These are phyloP conservation scores for Talaromyces proteolyticus DNA, from an alignment of 495 filamentous ascomycete species.

Conservation along the genomic window DNA sequence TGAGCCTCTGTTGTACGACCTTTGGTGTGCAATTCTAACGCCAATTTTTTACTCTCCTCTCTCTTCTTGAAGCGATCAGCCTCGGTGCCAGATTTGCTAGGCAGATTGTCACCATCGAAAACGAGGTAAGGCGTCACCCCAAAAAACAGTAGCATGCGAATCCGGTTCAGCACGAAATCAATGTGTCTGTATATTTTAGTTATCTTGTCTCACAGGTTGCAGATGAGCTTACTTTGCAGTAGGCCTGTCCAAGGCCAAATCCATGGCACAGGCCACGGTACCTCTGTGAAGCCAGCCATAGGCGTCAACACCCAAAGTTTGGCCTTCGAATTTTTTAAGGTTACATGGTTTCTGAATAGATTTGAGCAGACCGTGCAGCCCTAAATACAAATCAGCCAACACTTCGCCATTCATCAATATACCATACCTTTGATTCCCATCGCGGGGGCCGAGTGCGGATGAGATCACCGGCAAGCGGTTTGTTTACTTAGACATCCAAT, in stretches of 20 bases:
- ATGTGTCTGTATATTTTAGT: slow-evolving; percentile 58
- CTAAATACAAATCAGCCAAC: slow-evolving; percentile 32
- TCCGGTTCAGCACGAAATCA: slow-evolving; percentile 84
- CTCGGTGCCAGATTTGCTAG: slow-evolving; percentile 94
- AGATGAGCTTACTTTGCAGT: slow-evolving; percentile 64
- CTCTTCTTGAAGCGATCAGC: slow-evolving; percentile 60
- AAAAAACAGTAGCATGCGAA: slow-evolving; percentile 88
- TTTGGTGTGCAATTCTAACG: slow-evolving; percentile 72
- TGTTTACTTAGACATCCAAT: slow-evolving; percentile 13
- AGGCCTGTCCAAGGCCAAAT: slow-evolving; percentile 81
- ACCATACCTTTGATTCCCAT: slow-evolving; percentile 69
- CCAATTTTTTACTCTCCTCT: slow-evolving; percentile 65
- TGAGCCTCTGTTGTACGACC: slow-evolving; percentile 78
- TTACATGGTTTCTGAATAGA: slow-evolving; percentile 89
- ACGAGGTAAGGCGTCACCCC: slow-evolving; percentile 89
- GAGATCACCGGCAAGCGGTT: slow-evolving; percentile 18
- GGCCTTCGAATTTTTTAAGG: slow-evolving; percentile 79
- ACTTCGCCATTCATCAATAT: slow-evolving; percentile 1
- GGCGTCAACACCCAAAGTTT: slow-evolving; percentile 88
- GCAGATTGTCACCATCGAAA: slow-evolving; percentile 93
- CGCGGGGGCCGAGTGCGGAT: slow-evolving; percentile 21
- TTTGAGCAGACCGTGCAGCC: slow-evolving; percentile 85
- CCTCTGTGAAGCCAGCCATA: slow-evolving; percentile 99
- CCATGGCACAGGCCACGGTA: slow-evolving; percentile 83
- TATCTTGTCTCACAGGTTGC: neutral